Percentiles rank a stretch among this genome's conserved stretches.
Conservation (phyloP, 2,329 filamentous ascomycete species). For the Sclerotinia nivalis region DNA sequence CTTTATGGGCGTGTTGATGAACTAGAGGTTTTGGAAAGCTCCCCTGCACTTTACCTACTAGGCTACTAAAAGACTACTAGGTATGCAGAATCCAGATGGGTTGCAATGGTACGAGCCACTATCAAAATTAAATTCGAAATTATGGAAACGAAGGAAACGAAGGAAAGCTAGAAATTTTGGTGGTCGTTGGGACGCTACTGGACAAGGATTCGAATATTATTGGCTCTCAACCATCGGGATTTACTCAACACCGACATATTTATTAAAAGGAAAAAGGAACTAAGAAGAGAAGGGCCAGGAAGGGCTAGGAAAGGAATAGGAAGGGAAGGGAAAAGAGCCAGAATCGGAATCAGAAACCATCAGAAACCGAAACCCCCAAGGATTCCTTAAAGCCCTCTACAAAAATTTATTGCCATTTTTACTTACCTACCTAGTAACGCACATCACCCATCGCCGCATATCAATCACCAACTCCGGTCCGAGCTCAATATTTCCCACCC, state of each 20-base stretch:
- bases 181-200: conserved; percentile 8
- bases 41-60: neutral
- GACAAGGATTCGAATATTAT: neutral
- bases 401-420: neutral
- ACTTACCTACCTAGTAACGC: neutral
- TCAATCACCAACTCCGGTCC: neutral
- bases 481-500: neutral
- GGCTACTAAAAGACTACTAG: neutral
- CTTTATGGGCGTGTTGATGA: neutral
- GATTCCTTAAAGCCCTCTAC: neutral
- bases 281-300: neutral
- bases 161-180: neutral
- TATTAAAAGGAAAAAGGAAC: neutral
- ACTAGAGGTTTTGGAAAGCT: neutral
- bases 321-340: too few relatives aligned
- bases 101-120: neutral
- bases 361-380: neutral
- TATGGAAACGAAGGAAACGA: neutral
- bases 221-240: conserved; percentile 21
- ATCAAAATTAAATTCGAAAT: neutral
- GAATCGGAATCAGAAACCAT: too few relatives aligned
- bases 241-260: conserved; percentile 19
- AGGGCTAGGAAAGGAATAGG: neutral
- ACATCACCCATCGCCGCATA: neutral
- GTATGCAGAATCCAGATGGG: neutral